Conservation (phyloP, 2,329 filamentous ascomycete genomes). For the Trichoderma sp. region DNA sequence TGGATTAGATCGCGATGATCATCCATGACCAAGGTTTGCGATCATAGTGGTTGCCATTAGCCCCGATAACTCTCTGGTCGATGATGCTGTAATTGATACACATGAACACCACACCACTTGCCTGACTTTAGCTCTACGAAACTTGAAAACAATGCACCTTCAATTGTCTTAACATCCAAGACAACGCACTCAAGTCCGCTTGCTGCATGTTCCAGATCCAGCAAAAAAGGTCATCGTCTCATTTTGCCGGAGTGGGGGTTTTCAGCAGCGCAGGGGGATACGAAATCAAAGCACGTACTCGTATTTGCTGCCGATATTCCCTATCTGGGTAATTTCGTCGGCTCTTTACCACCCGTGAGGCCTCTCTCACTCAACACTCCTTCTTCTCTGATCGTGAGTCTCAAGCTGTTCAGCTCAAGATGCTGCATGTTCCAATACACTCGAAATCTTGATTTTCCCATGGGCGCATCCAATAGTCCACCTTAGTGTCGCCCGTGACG, state of each 20-base stretch:
- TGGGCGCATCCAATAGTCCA: background rate
- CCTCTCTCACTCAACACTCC: background rate
- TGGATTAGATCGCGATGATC: background rate
- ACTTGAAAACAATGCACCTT: background rate
- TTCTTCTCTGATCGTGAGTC: background rate
- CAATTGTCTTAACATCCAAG: background rate
- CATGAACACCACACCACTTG: too few relatives aligned
- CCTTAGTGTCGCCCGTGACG: slow-evolving; percentile 9
- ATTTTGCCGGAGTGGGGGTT: background rate
- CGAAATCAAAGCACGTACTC: slow-evolving; percentile 1
- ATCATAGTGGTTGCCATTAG: background rate
- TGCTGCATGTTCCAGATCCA: background rate
- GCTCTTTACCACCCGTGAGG: background rate
- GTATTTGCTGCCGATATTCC: background rate
- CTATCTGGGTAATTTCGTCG: background rate
- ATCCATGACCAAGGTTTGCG: background rate
- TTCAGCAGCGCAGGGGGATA: background rate
- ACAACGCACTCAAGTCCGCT: too few relatives aligned
- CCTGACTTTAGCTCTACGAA: background rate
- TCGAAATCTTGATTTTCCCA: slow-evolving; percentile 8
- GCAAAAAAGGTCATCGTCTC: background rate
- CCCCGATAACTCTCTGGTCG: background rate
- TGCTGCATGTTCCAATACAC: background rate
- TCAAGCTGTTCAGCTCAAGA: background rate
- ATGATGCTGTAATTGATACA: background rate